phyloP scores from a whole-genome alignment of 306 rosid genomes.

The Albizia julibrissin region DNA sequence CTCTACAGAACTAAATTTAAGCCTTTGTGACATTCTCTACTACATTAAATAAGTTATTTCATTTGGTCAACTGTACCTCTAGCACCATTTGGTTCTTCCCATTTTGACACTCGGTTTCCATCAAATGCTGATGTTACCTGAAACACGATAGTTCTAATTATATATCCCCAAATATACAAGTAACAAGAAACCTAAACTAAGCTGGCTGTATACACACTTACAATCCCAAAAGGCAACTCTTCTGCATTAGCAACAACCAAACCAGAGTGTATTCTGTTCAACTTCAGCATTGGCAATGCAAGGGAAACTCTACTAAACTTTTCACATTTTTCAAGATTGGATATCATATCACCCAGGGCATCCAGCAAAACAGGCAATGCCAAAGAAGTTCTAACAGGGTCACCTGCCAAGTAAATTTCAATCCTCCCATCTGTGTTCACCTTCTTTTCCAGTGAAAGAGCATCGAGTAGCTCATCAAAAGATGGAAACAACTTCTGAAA shows the following conservation, averaged over 20 bases:
- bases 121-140: constrained; percentile 93
- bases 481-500: constrained; percentile 59
- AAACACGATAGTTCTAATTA: constrained; percentile 37
- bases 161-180: constrained; percentile 25
- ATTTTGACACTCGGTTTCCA: constrained; percentile 68
- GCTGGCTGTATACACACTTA: constrained; percentile 51
- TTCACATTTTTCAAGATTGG: constrained; percentile 56
- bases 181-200: constrained; percentile 29
- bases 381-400: constrained; percentile 67
- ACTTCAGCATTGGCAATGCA: constrained; percentile 68
- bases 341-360: constrained; percentile 63
- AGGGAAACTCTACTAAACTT: constrained; percentile 54
- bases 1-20: constrained; percentile 11
- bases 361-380: constrained; percentile 79
- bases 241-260: constrained; percentile 81
- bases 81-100: constrained; percentile 98
- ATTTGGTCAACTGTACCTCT: constrained; percentile 53
- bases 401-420: constrained; percentile 66
- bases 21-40: constrained; percentile 7
- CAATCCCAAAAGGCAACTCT: constrained; percentile 93
- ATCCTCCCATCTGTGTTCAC: constrained; percentile 58
- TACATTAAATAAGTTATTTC: constrained; percentile 28
- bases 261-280: constrained; percentile 88
- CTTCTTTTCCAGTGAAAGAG: constrained; percentile 61
- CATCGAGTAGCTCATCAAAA: constrained; percentile 57